Evolutionary conservation across 2,329 filamentous ascomycete genomes (phyloP), one percentile per base, ranked within the genome.

Genomic region (Fusarium cicatricum): DNA sequence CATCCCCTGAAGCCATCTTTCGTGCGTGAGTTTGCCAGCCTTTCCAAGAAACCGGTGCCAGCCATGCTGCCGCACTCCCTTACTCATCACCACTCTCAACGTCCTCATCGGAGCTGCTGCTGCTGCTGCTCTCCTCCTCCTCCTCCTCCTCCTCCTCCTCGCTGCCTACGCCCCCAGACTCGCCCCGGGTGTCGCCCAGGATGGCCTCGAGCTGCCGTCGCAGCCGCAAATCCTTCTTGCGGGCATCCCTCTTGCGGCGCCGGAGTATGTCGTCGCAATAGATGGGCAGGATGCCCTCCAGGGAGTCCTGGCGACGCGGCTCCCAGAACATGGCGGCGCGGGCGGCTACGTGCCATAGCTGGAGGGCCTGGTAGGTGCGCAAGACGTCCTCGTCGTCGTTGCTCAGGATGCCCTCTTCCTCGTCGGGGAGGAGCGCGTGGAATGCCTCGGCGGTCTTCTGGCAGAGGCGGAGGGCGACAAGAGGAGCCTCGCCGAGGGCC

Each of bases 331-430:
- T 39, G 21, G 57, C 59, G 7, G 62, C 62, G 3, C 57, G 53
- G 3, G 44, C 50, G 5, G 62, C 45, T 11, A 67, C 36, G 33
- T 66, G 62, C 56, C 62, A 57, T 11, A 67, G 39, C 23, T 67
- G 52, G 3, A 44, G 38, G 0, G 62, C 42, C 23, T 67, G 64
- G 10, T 46, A 28, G 6, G 21, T 41, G 23, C 49, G 44, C n/a
- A 56, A 32, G 2, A 32, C 37, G 1, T 43, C 12, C 11, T 56
- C 51, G 3, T 60, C 16, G 0, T 55, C 49, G 5, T 45, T 45
- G 12, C 42, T 37, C 3, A 52, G 45, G 2, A 55, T 39, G 4
- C 33, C 34, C n/a, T 61, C 43, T 9, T 49, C 15, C 2, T 47
- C 38, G 11, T 62, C 45, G 4, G 40, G 32, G 6, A 46, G 21